A percentile compares a stretch with the other conserved stretches of the same genome.
These are phyloP conservation scores for Aspergillus sp. DNA, from an alignment of 2,329 filamentous ascomycete genomes.

Conservation along the genomic window DNA sequence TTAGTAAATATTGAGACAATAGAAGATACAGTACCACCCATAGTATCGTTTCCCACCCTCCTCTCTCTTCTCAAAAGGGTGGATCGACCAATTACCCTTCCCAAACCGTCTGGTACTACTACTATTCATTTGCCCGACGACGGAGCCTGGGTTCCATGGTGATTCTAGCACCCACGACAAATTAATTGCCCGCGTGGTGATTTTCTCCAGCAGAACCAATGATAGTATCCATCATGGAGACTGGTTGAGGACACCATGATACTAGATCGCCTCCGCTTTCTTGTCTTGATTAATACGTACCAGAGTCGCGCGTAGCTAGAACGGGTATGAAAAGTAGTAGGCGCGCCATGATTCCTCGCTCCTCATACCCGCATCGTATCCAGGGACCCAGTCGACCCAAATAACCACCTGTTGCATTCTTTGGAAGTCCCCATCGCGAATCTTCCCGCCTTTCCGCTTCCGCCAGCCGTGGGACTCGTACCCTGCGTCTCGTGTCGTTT, in stretches of 20 bases:
- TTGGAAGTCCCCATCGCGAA: slow-evolving; percentile 23
- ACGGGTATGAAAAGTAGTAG: not conserved
- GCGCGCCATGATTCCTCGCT: not conserved
- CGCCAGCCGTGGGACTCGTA: slow-evolving; percentile 23
- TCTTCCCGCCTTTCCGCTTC: slow-evolving; percentile 28
- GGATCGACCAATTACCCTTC: slow-evolving; percentile 3
- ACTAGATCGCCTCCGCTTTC: not conserved
- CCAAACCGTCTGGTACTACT: slow-evolving; percentile 1
- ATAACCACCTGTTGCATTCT: slow-evolving; percentile 19
- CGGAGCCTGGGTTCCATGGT: slow-evolving; percentile 10
- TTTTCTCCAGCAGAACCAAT: slow-evolving; percentile 16
- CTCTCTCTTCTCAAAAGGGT: not conserved
- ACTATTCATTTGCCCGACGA: slow-evolving; percentile 6
- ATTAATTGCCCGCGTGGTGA: slow-evolving; percentile 19
- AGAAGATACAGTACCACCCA: too few relatives aligned
- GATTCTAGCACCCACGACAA: slow-evolving; percentile 7
- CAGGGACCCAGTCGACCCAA: slow-evolving; percentile 24
- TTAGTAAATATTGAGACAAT: too few relatives aligned
- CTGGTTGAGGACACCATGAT: not conserved
- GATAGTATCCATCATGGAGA: not conserved
- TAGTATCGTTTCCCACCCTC: not conserved
- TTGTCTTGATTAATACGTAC: not conserved
- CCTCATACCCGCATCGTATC: slow-evolving; percentile 9
- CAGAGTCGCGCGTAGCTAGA: too few relatives aligned
- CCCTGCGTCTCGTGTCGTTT: slow-evolving; percentile 25